Conservation (phyloP, 2,329 filamentous ascomycete species). For the Fusarium dimerum region DNA sequence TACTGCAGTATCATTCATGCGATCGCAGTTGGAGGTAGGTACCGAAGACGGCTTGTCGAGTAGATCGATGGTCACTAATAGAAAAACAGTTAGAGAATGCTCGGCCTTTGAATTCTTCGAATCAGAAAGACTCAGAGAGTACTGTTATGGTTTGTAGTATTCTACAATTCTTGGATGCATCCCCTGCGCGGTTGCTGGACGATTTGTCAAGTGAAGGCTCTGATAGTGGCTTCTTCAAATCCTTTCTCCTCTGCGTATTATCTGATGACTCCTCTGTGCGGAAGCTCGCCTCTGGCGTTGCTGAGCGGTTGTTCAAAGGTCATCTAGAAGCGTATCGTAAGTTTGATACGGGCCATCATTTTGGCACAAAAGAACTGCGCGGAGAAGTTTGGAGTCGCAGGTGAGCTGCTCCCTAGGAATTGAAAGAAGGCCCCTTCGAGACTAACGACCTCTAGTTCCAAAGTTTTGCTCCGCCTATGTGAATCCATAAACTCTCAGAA, state of each 20-base stretch:
- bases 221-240: conserved; percentile 43
- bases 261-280: conserved; percentile 53
- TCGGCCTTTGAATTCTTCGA: conserved; percentile 9
- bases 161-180: conserved; percentile 58
- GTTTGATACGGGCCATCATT: conserved; percentile 25
- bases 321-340: conserved; percentile 31
- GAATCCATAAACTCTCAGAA: conserved; percentile 47
- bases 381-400: conserved; percentile 55
- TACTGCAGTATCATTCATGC: conserved; percentile 57
- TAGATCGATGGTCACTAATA: conserved; percentile 3
- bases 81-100: conserved; percentile 15
- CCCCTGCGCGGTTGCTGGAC: conserved; percentile 38
- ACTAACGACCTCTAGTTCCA: conserved; percentile 28
- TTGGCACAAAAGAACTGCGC: conserved; percentile 31
- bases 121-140: conserved; percentile 12
- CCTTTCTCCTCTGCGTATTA: conserved; percentile 56
- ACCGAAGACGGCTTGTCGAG: not conserved
- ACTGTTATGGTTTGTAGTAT: conserved; percentile 42
- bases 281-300: conserved; percentile 48
- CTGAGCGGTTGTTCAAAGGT: conserved; percentile 46
- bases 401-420: conserved; percentile 34
- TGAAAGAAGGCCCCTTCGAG: not conserved
- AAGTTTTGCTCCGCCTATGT: conserved; percentile 48
- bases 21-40: conserved; percentile 56
- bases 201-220: conserved; percentile 30